Evolutionary conservation across 73 alveolate genomes (phyloP).

Genomic region (Paramecium sexaurelia): DNA sequence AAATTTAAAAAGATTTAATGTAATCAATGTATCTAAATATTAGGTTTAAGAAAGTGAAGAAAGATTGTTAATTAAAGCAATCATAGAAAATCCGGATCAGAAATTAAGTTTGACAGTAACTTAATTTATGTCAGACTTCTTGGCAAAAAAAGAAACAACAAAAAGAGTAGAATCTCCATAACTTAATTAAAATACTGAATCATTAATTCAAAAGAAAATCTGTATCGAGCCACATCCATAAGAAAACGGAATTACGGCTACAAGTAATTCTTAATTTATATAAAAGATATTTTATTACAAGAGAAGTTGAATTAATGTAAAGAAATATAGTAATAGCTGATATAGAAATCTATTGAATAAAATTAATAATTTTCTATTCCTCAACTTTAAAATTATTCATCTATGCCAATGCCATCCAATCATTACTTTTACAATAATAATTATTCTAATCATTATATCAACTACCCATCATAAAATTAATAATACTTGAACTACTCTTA

Average conservation of each 20-base stretch:
- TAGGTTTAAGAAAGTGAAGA: constrained; percentile 15
- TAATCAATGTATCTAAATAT: background rate
- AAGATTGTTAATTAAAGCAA: background rate
- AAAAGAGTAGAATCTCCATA: background rate
- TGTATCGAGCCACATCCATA: background rate
- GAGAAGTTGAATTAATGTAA: background rate
- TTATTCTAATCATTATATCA: background rate
- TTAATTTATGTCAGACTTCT: background rate
- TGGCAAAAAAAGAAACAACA: background rate
- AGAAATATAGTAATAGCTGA: background rate
- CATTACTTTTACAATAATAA: background rate
- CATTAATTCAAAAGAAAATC: background rate
- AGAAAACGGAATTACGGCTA: background rate
- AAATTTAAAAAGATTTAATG: constrained; percentile 31
- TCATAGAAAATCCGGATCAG: background rate
- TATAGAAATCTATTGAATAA: background rate
- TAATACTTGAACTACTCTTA: background rate
- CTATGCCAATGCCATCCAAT: background rate
- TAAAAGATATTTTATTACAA: background rate
- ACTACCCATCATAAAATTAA: background rate
- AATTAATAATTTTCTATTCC: background rate
- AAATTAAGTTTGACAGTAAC: background rate
- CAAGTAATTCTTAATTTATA: background rate
- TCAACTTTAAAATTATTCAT: background rate
- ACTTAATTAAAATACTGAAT: background rate